Conservation (phyloP, 768 basidiomycete species). For the Suillus tomentosus region DNA sequence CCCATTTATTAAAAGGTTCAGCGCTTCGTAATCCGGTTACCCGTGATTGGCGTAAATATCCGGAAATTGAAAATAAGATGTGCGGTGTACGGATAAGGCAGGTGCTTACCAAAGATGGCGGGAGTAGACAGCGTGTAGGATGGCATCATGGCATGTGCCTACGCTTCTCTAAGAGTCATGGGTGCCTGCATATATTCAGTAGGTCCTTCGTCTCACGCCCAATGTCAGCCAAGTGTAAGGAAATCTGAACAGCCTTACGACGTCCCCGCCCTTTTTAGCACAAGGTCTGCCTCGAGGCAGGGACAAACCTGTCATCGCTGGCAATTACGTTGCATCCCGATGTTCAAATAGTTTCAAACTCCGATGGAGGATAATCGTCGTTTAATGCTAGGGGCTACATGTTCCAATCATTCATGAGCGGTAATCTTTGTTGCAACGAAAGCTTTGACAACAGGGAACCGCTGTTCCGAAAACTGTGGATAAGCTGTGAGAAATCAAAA, state of each 20-base stretch:
- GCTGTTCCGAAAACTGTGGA: not conserved
- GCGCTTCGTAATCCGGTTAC: slow-evolving; percentile 8
- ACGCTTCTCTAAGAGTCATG: slow-evolving; percentile 9
- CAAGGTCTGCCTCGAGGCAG: slow-evolving; percentile 18
- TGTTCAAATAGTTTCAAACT: slow-evolving; percentile 5
- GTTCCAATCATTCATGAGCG: not conserved
- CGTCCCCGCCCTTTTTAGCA: slow-evolving; percentile 4
- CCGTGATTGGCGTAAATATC: slow-evolving; percentile 6
- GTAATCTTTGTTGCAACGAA: not conserved
- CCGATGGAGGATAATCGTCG: not conserved
- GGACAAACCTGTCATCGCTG: slow-evolving; percentile 5
- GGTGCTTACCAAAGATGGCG: slow-evolving; percentile 18
- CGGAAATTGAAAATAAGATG: slow-evolving; percentile 1
- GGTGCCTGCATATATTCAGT: slow-evolving; percentile 8
- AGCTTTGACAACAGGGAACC: not conserved
- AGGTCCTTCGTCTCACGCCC: not conserved
- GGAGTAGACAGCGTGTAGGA: slow-evolving; percentile 22
- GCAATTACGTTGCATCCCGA: not conserved
- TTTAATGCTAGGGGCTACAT: not conserved
- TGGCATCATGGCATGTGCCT: slow-evolving; percentile 18
- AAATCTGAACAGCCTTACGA: not conserved
- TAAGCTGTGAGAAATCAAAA: not conserved
- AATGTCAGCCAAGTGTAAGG: not conserved
- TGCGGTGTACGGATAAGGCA: slow-evolving; percentile 9
- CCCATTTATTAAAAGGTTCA: slow-evolving; percentile 10